Conservation (phyloP, 2,329 filamentous ascomycete genomes). For the Exophiala sp. region DNA sequence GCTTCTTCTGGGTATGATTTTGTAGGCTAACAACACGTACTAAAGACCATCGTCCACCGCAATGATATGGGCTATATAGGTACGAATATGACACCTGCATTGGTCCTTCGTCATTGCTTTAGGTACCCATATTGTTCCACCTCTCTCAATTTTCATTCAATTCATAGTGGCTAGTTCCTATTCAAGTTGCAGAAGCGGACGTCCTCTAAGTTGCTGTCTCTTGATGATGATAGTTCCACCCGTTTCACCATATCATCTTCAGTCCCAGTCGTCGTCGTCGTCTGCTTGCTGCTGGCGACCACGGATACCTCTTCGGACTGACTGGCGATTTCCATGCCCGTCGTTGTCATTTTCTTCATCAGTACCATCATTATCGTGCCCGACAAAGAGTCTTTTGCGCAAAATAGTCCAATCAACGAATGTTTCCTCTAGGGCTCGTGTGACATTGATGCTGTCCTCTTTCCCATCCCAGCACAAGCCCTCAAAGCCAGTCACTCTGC, state of each 20-base stretch:
- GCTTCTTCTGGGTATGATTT: background rate
- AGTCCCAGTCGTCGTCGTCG: slow-evolving; percentile 47
- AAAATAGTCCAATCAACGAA: slow-evolving; percentile 39
- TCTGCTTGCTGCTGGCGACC: slow-evolving; percentile 33
- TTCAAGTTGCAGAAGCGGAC: background rate
- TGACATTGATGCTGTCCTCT: slow-evolving; percentile 39
- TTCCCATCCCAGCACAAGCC: slow-evolving; percentile 37
- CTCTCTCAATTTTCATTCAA: background rate
- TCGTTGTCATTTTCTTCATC: slow-evolving; percentile 29
- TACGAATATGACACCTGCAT: background rate
- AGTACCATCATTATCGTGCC: slow-evolving; percentile 25
- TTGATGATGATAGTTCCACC: background rate
- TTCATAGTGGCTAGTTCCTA: background rate
- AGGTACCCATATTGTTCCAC: background rate
- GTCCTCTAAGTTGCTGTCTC: background rate
- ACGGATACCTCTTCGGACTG: slow-evolving; percentile 32
- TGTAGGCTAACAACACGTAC: background rate
- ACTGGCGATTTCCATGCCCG: slow-evolving; percentile 21
- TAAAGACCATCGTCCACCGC: background rate
- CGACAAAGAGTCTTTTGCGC: slow-evolving; percentile 33
- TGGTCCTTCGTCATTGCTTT: background rate
- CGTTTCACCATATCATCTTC: slow-evolving; percentile 21
- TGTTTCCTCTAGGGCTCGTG: slow-evolving; percentile 39
- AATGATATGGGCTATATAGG: background rate
- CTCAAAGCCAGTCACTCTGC: slow-evolving; percentile 45